These are phyloP conservation scores for Chalara sp. DNA, from an alignment of 2,329 filamentous ascomycete species.

Conservation along the genomic window DNA sequence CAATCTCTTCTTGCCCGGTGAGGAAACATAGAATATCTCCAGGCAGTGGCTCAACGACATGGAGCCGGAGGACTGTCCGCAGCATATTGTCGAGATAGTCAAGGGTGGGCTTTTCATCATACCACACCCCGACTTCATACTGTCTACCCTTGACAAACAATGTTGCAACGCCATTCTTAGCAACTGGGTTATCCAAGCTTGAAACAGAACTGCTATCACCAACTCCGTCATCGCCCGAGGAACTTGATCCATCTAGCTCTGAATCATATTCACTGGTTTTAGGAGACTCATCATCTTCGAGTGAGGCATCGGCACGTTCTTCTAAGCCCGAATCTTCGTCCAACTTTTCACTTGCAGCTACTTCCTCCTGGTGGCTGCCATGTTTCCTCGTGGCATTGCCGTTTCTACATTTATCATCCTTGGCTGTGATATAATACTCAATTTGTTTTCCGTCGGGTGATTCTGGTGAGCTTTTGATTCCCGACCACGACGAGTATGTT, in stretches of 20 bases:
- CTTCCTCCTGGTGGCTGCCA: background rate
- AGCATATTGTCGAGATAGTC: slow-evolving; percentile 79
- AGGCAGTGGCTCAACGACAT: slow-evolving; percentile 81
- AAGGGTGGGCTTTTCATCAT: slow-evolving; percentile 66
- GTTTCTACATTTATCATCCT: background rate
- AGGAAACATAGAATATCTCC: slow-evolving; percentile 92
- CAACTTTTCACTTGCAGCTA: background rate
- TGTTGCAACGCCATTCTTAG: slow-evolving; percentile 19
- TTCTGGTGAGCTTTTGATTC: background rate
- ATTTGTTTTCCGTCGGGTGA: background rate
- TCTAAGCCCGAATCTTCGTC: background rate
- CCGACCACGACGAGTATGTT: background rate
- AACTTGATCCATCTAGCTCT: slow-evolving; percentile 18
- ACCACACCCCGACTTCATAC: slow-evolving; percentile 72
- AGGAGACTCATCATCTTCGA: slow-evolving; percentile 2
- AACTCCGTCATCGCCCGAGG: slow-evolving; percentile 8
- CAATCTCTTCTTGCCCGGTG: slow-evolving; percentile 88
- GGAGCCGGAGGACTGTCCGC: slow-evolving; percentile 78
- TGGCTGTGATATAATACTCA: background rate
- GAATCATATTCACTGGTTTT: slow-evolving; percentile 8
- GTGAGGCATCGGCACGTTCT: background rate
- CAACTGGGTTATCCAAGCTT: background rate
- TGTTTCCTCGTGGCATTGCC: too few species aligned
- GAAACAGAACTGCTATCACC: background rate
- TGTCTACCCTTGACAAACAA: slow-evolving; percentile 76